phyloP scores from a whole-genome alignment of 345 rosid species.

The Citrus reticulata region DNA sequence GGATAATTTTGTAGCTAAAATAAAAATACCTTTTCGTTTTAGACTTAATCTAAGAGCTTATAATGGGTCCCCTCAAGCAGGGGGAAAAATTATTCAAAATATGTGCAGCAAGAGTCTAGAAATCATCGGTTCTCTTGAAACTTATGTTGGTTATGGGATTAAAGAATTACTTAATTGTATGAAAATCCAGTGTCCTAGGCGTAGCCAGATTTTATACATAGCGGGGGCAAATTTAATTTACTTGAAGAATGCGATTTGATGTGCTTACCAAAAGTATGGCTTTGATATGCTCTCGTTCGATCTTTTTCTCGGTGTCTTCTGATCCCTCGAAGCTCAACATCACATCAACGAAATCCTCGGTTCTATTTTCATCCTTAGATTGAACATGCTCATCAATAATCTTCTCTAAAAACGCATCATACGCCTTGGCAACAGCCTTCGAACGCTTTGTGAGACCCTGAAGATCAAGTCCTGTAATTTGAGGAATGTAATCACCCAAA shows the following conservation, averaged over 20 bases:
- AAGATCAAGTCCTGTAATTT: constrained; percentile 22
- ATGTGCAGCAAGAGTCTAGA: no score
- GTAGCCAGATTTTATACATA: no score
- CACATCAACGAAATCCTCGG: constrained; percentile 27
- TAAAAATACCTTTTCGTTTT: no score
- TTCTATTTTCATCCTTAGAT: constrained; percentile 18
- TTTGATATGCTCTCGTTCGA: constrained; percentile 24
- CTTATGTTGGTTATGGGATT: no score
- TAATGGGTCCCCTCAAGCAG: no score
- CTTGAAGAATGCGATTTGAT: background rate
- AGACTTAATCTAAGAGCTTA: no score
- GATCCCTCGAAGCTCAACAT: constrained; percentile 21
- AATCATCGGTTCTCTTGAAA: no score
- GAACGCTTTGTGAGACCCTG: constrained; percentile 19
- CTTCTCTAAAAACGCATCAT: constrained; percentile 29
- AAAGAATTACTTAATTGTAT: no score
- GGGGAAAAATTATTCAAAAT: no score
- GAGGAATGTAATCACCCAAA: constrained; percentile 30
- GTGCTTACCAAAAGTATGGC: background rate
- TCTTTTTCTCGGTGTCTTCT: constrained; percentile 17
- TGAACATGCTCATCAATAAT: constrained; percentile 26
- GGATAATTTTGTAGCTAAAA: no score
- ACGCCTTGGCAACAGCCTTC: constrained; percentile 31
- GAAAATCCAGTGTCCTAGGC: no score
- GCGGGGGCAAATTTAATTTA: no score